A percentile compares a stretch with the other conserved stretches of the same genome.
Evolutionary conservation across 768 basidiomycete genomes (phyloP).

Genomic region (Tubosaeta sp.): DNA sequence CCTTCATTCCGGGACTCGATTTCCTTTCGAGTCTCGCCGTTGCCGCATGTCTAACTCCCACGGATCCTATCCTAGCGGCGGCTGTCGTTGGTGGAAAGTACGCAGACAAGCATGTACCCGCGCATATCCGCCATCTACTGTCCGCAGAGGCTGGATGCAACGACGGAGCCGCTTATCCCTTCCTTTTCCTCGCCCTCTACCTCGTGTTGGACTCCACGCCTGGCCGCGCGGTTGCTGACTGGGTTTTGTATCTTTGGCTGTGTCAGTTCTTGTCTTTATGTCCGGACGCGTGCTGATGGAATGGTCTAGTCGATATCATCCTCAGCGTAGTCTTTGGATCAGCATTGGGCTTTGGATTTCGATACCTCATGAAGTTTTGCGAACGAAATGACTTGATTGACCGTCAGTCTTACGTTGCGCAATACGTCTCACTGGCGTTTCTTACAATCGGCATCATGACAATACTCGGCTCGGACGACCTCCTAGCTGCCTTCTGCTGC

Average conservation of each 20-base stretch:
- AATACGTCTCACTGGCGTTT: conserved; percentile 80
- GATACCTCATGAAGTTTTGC: conserved; percentile 92
- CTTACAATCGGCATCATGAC: conserved; percentile 81
- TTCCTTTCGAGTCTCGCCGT: conserved; percentile 89
- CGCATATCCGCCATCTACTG: conserved; percentile 65
- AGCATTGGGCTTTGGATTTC: conserved; percentile 70
- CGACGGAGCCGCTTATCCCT: conserved; percentile 96
- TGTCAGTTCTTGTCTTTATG: conserved; percentile 47
- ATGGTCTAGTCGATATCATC: conserved; percentile 63
- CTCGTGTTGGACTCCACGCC: conserved; percentile 65
- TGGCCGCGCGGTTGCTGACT: conserved; percentile 70
- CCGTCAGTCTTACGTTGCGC: conserved; percentile 91
- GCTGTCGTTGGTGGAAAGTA: conserved; percentile 89
- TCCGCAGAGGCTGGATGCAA: conserved; percentile 87
- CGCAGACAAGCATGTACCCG: conserved; percentile 95
- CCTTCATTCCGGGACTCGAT: conserved; percentile 81
- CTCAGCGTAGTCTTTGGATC: conserved; percentile 74
- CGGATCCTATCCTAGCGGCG: conserved; percentile 39
- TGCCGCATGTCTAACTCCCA: conserved; percentile 90
- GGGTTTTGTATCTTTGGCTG: conserved; percentile 85
- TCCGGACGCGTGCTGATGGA: conserved; percentile 3
- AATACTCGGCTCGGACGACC: conserved; percentile 87
- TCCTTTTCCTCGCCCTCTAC: conserved; percentile 87
- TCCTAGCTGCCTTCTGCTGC: conserved; percentile 91
- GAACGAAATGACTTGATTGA: conserved; percentile 84